Evolutionary conservation across 495 filamentous ascomycete genomes (phyloP).

Genomic region (Aspergillus avenaceus): DNA sequence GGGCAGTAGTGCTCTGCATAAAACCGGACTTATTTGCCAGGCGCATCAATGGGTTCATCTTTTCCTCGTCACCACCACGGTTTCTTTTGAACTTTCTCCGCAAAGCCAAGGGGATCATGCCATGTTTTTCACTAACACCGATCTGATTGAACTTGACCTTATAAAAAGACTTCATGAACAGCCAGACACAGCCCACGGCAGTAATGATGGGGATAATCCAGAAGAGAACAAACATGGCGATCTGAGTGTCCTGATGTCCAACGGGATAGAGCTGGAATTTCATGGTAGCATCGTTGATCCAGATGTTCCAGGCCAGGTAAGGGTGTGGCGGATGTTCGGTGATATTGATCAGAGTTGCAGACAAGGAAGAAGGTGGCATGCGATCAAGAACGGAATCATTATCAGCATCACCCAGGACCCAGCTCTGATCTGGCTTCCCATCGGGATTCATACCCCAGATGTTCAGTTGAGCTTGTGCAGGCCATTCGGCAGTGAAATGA

Average conservation of each 20-base stretch:
- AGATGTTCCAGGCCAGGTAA: slow-evolving; percentile 52
- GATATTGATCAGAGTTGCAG: slow-evolving; percentile 55
- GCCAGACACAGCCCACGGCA: slow-evolving; percentile 45
- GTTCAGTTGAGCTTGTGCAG: slow-evolving; percentile 58
- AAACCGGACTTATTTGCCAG: slow-evolving; percentile 39
- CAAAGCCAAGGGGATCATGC: slow-evolving; percentile 23
- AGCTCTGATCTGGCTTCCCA: slow-evolving; percentile 56
- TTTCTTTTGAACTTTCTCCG: slow-evolving; percentile 27
- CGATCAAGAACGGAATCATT: slow-evolving; percentile 58
- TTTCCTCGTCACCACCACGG: slow-evolving; percentile 13
- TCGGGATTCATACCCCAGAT: slow-evolving; percentile 65
- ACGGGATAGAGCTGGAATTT: slow-evolving; percentile 49
- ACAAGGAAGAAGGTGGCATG: slow-evolving; percentile 55
- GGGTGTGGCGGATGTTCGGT: slow-evolving; percentile 50
- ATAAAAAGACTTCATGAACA: slow-evolving; percentile 65
- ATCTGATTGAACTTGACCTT: slow-evolving; percentile 66
- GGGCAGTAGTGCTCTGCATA: slow-evolving; percentile 37
- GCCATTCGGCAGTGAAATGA: slow-evolving; percentile 64
- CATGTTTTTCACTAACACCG: slow-evolving; percentile 49
- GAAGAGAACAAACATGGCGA: slow-evolving; percentile 54
- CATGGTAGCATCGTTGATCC: slow-evolving; percentile 51
- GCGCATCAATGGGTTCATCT: slow-evolving; percentile 22
- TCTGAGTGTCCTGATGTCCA: slow-evolving; percentile 51
- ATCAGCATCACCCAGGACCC: slow-evolving; percentile 57
- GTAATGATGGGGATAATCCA: slow-evolving; percentile 50